Conservation (phyloP, 2,329 filamentous ascomycete genomes). For the Dendrostoma leiphaemia region DNA sequence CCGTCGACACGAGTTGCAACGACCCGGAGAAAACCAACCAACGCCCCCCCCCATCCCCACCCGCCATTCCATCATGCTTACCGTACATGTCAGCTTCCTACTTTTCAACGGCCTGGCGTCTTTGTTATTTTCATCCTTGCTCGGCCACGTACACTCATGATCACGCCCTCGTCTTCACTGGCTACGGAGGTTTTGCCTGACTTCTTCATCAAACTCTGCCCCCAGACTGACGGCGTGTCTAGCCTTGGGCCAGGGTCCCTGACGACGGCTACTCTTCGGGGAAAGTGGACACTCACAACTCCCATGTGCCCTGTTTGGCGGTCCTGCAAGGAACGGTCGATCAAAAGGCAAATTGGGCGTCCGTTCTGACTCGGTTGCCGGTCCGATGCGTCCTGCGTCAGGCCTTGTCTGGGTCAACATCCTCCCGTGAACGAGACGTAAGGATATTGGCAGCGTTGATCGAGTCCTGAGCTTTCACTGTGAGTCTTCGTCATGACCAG, state of each 20-base stretch:
- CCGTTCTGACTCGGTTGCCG: conserved; percentile 1
- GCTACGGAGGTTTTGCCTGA: background rate
- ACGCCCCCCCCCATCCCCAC: background rate
- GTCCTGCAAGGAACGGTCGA: conserved; percentile 12
- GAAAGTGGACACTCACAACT: background rate
- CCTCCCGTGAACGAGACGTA: background rate
- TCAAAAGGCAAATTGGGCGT: conserved; percentile 12
- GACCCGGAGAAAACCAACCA: background rate
- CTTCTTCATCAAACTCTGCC: background rate
- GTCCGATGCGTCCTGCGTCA: conserved; percentile 3
- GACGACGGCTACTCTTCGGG: background rate
- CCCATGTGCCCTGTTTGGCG: conserved; percentile 4
- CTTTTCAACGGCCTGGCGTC: no score
- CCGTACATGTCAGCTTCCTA: no score
- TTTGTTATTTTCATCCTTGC: background rate
- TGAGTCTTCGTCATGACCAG: background rate
- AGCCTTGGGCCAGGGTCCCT: background rate
- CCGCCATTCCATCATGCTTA: background rate
- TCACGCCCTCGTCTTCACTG: background rate
- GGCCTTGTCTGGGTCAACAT: background rate
- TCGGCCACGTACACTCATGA: background rate
- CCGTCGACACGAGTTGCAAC: background rate
- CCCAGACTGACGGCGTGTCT: no score
- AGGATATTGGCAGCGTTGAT: background rate
- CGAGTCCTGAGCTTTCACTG: background rate